These are phyloP conservation scores for Rosa lucieae DNA, from an alignment of 306 rosid species.

Conservation along the genomic window DNA sequence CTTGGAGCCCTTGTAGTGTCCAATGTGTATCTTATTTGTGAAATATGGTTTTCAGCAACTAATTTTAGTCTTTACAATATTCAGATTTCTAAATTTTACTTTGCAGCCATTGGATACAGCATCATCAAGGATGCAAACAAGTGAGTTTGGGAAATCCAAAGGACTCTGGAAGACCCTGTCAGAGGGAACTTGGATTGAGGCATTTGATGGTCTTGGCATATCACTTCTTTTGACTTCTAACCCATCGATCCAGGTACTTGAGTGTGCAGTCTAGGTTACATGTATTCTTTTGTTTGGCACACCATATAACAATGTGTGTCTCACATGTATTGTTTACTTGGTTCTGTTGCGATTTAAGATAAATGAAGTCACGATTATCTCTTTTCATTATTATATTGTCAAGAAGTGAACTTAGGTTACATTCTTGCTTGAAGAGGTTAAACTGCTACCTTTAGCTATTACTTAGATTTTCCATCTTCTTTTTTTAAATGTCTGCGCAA, in stretches of 20 bases:
- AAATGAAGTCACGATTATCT: background rate
- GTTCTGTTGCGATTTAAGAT: background rate
- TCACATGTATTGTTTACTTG: constrained; percentile 1
- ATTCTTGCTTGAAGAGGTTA: background rate
- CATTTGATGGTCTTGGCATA: constrained; percentile 85
- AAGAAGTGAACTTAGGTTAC: background rate
- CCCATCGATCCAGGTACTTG: constrained; percentile 85
- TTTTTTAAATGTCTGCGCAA: background rate
- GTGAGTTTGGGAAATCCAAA: constrained; percentile 92
- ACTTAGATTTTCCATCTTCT: constrained; percentile 15
- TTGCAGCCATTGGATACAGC: constrained; percentile 89
- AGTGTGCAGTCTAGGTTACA: background rate
- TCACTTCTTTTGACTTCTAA: constrained; percentile 91
- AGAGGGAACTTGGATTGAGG: constrained; percentile 83
- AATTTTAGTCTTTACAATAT: constrained; percentile 11
- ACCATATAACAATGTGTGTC: constrained; percentile 15
- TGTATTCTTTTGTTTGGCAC: background rate
- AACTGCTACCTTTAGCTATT: background rate
- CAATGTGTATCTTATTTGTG: background rate
- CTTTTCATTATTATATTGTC: background rate
- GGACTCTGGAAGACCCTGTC: constrained; percentile 90
- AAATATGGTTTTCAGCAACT: background rate
- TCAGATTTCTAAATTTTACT: constrained; percentile 29
- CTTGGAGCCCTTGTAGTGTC: background rate
- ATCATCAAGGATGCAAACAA: constrained; percentile 92